phyloP scores from a whole-genome alignment of 768 basidiomycete genomes.

The Trametes maxima region DNA sequence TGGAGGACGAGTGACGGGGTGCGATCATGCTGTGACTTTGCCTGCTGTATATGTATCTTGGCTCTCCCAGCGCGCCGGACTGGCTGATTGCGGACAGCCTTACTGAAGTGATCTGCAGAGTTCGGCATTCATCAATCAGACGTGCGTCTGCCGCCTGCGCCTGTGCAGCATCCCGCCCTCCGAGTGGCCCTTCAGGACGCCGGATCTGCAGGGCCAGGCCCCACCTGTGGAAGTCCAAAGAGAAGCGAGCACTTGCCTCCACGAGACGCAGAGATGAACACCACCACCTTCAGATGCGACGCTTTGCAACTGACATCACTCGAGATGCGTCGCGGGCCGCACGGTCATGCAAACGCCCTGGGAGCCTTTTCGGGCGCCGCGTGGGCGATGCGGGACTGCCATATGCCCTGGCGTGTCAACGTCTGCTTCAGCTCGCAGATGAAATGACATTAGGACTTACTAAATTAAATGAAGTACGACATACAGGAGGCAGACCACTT shows the following conservation, averaged over 20 bases:
- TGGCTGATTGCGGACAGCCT: conserved; percentile 18
- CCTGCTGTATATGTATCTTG: conserved; percentile 19
- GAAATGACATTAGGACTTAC: background rate
- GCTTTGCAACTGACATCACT: conserved; percentile 1
- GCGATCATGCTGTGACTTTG: conserved; percentile 16
- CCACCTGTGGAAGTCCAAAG: background rate
- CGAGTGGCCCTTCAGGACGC: background rate
- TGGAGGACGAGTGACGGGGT: conserved; percentile 18
- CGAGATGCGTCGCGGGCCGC: background rate
- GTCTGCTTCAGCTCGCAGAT: background rate
- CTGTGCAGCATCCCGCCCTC: conserved; percentile 2
- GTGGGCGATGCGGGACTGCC: background rate
- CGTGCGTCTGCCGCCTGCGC: background rate
- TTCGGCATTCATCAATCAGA: conserved; percentile 14
- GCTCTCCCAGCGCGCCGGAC: conserved; percentile 1
- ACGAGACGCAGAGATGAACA: background rate
- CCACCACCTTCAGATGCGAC: background rate
- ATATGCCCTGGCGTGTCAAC: background rate
- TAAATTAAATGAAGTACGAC: background rate
- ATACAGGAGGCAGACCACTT: background rate
- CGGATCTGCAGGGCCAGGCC: conserved; percentile 17
- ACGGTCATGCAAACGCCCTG: background rate
- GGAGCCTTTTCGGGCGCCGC: background rate
- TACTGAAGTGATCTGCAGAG: conserved; percentile 22
- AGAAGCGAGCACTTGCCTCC: background rate